phyloP scores from a whole-genome alignment of 305 asterid species.

The Solanum hybrid region DNA sequence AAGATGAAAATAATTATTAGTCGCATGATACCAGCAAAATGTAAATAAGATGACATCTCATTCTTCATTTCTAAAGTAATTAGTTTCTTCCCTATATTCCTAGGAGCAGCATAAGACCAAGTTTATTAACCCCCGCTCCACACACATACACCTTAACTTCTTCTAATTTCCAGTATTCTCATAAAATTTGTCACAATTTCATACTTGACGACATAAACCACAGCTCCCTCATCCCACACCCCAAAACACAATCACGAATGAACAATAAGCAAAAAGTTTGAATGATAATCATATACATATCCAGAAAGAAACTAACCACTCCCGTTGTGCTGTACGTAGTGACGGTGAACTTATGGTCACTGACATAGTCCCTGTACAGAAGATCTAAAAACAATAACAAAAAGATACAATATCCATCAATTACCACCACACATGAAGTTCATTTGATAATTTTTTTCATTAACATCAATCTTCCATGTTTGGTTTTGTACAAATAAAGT shows the following conservation, averaged over 20 bases:
- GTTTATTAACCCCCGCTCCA: not conserved
- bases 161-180: not conserved
- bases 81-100: not conserved
- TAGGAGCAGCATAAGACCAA: not conserved
- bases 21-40: not conserved
- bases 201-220: not conserved
- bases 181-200: not conserved
- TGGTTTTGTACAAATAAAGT: not conserved
- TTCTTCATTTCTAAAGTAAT: not conserved
- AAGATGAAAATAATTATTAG: not conserved
- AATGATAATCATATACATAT: not conserved
- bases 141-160: not conserved
- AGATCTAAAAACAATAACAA: conserved; percentile 5
- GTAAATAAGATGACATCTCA: not conserved
- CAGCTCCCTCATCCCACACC: not conserved
- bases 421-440: not conserved
- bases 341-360: conserved; percentile 10
- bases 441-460: not conserved
- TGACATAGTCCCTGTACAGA: conserved; percentile 13
- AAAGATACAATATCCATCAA: not conserved
- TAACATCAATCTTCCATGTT: not conserved
- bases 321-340: conserved; percentile 11
- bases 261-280: not conserved
- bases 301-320: conserved; percentile 1
- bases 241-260: not conserved